A percentile compares a stretch with the other conserved stretches of the same genome.
phyloP scores from a whole-genome alignment of 495 filamentous ascomycete genomes.

The Penicillium herquei region DNA sequence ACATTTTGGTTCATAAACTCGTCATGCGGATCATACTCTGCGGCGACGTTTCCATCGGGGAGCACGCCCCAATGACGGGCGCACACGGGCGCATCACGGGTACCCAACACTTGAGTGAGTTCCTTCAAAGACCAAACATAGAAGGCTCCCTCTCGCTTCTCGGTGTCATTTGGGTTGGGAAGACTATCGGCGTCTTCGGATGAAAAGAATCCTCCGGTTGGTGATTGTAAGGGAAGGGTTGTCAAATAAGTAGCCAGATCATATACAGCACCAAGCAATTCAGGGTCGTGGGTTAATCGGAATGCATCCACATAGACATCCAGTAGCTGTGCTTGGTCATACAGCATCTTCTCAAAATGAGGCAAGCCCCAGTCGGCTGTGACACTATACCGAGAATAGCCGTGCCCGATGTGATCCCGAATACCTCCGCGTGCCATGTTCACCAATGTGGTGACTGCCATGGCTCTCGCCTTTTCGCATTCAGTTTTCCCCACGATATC shows the following conservation, averaged over 20 bases:
- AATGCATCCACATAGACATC: conserved; percentile 88
- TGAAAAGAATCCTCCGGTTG: conserved; percentile 77
- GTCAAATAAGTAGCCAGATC: conserved; percentile 84
- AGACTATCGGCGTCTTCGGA: conserved; percentile 93
- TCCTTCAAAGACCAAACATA: conserved; percentile 94
- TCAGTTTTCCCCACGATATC: conserved; percentile 86
- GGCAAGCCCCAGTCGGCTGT: conserved; percentile 89
- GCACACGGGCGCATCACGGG: conserved; percentile 68
- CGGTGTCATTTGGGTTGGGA: conserved; percentile 67
- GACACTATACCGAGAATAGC: conserved; percentile 87
- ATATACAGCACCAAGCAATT: conserved; percentile 76
- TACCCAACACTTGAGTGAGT: conserved; percentile 72
- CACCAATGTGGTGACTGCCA: conserved; percentile 79
- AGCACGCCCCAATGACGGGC: conserved; percentile 84
- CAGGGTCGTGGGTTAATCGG: conserved; percentile 63
- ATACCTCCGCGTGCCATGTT: conserved; percentile 85
- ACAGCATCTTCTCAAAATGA: conserved; percentile 98
- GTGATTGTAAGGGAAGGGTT: conserved; percentile 58
- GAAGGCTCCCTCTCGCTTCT: conserved; percentile 91
- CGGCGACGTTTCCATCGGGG: conserved; percentile 85
- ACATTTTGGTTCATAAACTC: conserved; percentile 83
- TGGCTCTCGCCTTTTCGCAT: conserved; percentile 68
- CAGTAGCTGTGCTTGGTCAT: conserved; percentile 88
- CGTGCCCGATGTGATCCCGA: conserved; percentile 88
- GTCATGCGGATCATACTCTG: conserved; percentile 81